phyloP scores from a whole-genome alignment of 2,329 filamentous ascomycete species.

The Botrytis byssoidea region DNA sequence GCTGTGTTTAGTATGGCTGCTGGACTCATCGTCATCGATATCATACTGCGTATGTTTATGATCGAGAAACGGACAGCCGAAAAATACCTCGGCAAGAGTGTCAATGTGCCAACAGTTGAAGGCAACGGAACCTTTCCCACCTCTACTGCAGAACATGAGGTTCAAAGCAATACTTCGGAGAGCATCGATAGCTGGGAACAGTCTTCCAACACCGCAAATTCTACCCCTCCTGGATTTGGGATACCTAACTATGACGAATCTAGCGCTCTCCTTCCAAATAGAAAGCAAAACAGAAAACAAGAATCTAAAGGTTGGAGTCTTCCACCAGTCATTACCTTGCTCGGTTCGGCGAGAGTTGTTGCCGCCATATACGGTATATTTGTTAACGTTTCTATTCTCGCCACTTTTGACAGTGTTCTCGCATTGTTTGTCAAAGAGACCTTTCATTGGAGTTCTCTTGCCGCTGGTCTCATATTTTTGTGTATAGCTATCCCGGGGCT shows the following conservation, averaged over 20 bases:
- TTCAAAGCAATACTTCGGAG: not conserved
- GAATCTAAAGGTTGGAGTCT: not conserved
- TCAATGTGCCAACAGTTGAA: not conserved
- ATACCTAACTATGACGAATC: constrained; percentile 14
- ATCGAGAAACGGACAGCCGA: constrained; percentile 55
- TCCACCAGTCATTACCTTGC: constrained; percentile 27
- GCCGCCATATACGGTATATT: constrained; percentile 43
- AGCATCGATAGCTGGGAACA: not conserved
- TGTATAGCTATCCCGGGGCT: constrained; percentile 58
- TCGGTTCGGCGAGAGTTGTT: constrained; percentile 37
- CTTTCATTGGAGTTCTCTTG: constrained; percentile 54
- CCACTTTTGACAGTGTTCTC: constrained; percentile 54
- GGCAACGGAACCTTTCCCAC: not conserved
- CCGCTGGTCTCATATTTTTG: constrained; percentile 57
- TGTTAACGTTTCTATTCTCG: constrained; percentile 48
- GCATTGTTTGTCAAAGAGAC: constrained; percentile 54
- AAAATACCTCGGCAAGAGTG: constrained; percentile 44
- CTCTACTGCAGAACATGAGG: not conserved
- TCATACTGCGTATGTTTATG: constrained; percentile 52
- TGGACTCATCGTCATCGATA: constrained; percentile 52
- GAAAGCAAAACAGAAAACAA: not conserved
- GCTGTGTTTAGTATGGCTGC: constrained; percentile 58
- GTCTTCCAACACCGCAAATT: not conserved
- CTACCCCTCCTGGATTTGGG: constrained; percentile 12
- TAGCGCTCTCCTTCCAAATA: not conserved